Base-by-base conservation (phyloP, 257 asterid genomes). In the Leonotis leonurus region DNA sequence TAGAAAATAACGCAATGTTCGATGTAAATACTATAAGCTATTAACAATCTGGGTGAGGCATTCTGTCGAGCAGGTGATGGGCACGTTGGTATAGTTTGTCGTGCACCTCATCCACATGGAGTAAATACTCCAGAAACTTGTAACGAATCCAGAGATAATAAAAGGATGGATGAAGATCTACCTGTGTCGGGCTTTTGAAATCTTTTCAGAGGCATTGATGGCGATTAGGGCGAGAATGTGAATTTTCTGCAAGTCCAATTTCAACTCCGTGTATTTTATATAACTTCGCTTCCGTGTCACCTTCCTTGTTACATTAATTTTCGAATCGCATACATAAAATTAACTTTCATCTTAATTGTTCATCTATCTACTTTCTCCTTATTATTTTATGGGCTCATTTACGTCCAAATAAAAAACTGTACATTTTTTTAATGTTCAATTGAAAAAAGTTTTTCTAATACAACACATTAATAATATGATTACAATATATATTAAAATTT, bases 191-290 rank as follows among this genome's bases (percentile, higher is more conserved):
- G 72, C 29, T 58, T 71, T 32, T 49, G 72, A 65, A 57, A 71
- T 71, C 76, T 71, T 51, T 64, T 71, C 29, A 65, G 68, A 49
- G 70, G 72, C 76, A 71, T 71, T 24, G 56, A 50, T 14, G 2
- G 6, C 20, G 2, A 12, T 17, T 40, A 29, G 53, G 36, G 50
- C 37, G n/a, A 1, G 13, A 59, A 1, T 25, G 27, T 25, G 27
- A 22, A 21, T 48, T 48, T 11, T 37, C n/a, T 11, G 36, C 24
- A 6, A 37, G n/a, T 39, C 14, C 8, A 46, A 46, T 46, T 46
- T 20, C 29, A 9, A 29, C 29, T 7, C n/a, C 6, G 27, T 18
- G 3, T 18, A 3, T n/a, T 13, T n/a, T 39, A 12, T 39, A 12
- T n/a, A 20, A 8, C 2, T 21, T 1, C 2, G 11, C 3, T 8